Evolutionary conservation across 1,139 yeast species (phyloP).

Genomic region (Zhuliangozyma parablackwelliae): DNA sequence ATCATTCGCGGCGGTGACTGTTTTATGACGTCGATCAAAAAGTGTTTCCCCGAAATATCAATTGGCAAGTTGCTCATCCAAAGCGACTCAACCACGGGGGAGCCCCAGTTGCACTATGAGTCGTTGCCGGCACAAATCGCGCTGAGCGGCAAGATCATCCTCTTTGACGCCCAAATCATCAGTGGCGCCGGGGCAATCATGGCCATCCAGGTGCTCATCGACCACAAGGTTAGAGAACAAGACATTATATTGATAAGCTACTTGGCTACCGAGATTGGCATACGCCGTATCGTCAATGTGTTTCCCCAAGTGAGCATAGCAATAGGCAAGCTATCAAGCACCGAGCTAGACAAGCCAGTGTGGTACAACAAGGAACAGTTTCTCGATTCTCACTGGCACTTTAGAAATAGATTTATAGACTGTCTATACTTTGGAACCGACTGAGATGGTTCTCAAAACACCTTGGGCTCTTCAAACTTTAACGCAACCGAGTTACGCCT

Average conservation of each 20-base stretch:
- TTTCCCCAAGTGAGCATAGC: slow-evolving; percentile 67
- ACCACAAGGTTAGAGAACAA: slow-evolving; percentile 64
- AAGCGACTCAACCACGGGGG: slow-evolving; percentile 84
- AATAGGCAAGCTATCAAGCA: slow-evolving; percentile 59
- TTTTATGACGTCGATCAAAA: slow-evolving; percentile 71
- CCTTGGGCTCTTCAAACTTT: slow-evolving; percentile 22
- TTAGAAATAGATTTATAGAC: slow-evolving; percentile 70
- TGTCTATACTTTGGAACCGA: slow-evolving; percentile 74
- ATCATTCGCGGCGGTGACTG: slow-evolving; percentile 92
- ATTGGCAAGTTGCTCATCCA: slow-evolving; percentile 85
- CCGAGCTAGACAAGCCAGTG: slow-evolving; percentile 14
- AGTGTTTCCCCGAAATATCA: slow-evolving; percentile 70
- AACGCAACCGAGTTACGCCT: slow-evolving; percentile 30
- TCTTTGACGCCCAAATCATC: slow-evolving; percentile 83
- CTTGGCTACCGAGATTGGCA: slow-evolving; percentile 75
- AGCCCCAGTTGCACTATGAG: slow-evolving; percentile 83
- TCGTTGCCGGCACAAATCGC: slow-evolving; percentile 38
- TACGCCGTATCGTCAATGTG: slow-evolving; percentile 70
- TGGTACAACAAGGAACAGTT: slow-evolving; percentile 35
- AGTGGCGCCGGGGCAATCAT: slow-evolving; percentile 93
- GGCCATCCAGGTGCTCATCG: slow-evolving; percentile 86
- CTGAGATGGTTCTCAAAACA: slow-evolving; percentile 9
- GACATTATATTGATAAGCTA: slow-evolving; percentile 70
- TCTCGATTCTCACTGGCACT: slow-evolving; percentile 54
- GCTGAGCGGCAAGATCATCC: slow-evolving; percentile 48